Evolutionary conservation across 2,329 filamentous ascomycete species (phyloP).

Genomic region (Fusarium graminum): DNA sequence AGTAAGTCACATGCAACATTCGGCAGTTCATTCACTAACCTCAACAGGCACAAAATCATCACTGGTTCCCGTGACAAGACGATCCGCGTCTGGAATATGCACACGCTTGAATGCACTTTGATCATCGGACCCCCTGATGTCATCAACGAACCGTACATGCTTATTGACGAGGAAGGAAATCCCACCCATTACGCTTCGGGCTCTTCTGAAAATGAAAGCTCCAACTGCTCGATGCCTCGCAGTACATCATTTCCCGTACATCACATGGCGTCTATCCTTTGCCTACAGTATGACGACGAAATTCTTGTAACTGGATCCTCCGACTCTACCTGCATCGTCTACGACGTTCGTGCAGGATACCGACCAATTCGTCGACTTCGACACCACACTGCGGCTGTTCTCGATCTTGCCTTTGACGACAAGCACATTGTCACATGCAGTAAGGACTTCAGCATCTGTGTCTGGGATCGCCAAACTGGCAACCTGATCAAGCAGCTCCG

Average conservation of each 20-base stretch:
- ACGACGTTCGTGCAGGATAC: constrained; percentile 84
- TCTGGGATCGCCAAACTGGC: constrained; percentile 90
- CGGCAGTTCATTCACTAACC: constrained; percentile 51
- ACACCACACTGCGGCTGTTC: constrained; percentile 86
- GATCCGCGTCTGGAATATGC: constrained; percentile 95
- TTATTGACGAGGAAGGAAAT: constrained; percentile 65
- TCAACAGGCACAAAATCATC: constrained; percentile 85
- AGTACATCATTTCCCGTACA: constrained; percentile 72
- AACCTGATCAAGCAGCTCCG: constrained; percentile 80
- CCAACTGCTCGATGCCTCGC: constrained; percentile 64
- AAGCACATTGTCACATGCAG: constrained; percentile 96
- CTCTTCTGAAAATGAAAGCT: constrained; percentile 62
- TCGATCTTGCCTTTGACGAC: constrained; percentile 93
- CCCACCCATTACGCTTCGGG: constrained; percentile 68
- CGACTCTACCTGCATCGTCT: constrained; percentile 90
- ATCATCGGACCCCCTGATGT: constrained; percentile 85
- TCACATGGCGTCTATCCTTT: constrained; percentile 93
- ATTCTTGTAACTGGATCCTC: constrained; percentile 97
- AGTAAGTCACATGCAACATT: constrained; percentile 68
- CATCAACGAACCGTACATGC: constrained; percentile 64
- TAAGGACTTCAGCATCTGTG: constrained; percentile 93
- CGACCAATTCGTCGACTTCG: constrained; percentile 81
- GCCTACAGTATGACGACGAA: constrained; percentile 91
- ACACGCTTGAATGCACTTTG: constrained; percentile 85
- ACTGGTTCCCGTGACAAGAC: constrained; percentile 96